These are phyloP conservation scores for Taxillus chinensis DNA, from an alignment of 164 flowering plant species.

Conservation along the genomic window DNA sequence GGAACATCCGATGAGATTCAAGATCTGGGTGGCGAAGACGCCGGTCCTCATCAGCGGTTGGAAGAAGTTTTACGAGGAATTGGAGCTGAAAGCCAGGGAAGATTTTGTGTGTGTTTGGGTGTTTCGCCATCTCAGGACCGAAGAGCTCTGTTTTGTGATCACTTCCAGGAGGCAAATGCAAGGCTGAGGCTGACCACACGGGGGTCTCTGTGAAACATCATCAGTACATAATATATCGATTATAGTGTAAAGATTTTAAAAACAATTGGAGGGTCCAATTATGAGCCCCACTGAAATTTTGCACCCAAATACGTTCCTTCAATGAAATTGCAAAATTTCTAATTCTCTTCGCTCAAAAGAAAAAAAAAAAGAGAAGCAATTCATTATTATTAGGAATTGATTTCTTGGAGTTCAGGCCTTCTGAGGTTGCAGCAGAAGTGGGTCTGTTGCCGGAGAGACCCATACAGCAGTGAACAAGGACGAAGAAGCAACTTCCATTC, in stretches of 20 bases:
- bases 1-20: slow-evolving; percentile 12
- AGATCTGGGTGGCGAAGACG: slow-evolving; percentile 10
- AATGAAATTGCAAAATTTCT: too few relatives aligned
- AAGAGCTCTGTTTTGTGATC: slow-evolving; percentile 13
- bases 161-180: background rate
- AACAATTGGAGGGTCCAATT: too few relatives aligned
- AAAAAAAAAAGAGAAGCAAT: too few relatives aligned
- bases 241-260: too few relatives aligned
- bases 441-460: slow-evolving; percentile 40
- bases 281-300: too few relatives aligned
- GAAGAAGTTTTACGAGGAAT: slow-evolving; percentile 7
- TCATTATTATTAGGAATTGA: slow-evolving; percentile 35
- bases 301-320: too few relatives aligned
- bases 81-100: background rate
- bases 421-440: slow-evolving; percentile 77
- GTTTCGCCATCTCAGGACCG: slow-evolving; percentile 9
- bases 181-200: too few relatives aligned
- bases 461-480: slow-evolving; percentile 22
- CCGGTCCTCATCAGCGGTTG: slow-evolving; percentile 15
- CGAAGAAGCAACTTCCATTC: slow-evolving; percentile 31
- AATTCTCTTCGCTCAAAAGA: too few relatives aligned
- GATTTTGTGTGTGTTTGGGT: slow-evolving; percentile 17
- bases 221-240: background rate
- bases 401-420: slow-evolving; percentile 61
- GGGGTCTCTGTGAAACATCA: background rate